phyloP scores from a whole-genome alignment of 2,329 filamentous ascomycete species.

The Arthrobotrys sphaeroides region DNA sequence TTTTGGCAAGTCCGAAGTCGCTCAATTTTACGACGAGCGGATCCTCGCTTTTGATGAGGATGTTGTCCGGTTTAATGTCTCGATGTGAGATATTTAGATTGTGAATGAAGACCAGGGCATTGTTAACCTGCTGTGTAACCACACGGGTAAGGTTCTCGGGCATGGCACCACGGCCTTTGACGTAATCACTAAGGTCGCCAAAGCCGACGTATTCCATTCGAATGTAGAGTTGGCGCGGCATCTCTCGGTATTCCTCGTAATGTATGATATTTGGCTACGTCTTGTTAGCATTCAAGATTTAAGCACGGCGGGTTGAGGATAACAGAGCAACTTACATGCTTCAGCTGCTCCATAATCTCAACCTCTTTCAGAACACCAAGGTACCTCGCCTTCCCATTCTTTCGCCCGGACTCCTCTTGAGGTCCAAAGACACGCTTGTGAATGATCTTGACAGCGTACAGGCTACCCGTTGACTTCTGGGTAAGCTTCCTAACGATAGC shows the following conservation, averaged over 20 bases:
- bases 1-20: slow-evolving; percentile 96
- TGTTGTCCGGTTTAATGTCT: slow-evolving; percentile 99
- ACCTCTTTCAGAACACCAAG: slow-evolving; percentile 85
- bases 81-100: slow-evolving; percentile 89
- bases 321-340: slow-evolving; percentile 73
- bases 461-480: slow-evolving; percentile 80
- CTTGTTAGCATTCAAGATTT: slow-evolving; percentile 40
- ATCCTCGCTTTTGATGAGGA: slow-evolving; percentile 77
- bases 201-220: slow-evolving; percentile 92
- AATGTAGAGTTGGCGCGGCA: slow-evolving; percentile 83
- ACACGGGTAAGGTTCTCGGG: slow-evolving; percentile 74
- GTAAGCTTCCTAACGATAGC: slow-evolving; percentile 92
- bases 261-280: slow-evolving; percentile 83
- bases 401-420: slow-evolving; percentile 41
- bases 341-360: slow-evolving; percentile 87
- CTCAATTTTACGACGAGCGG: slow-evolving; percentile 89
- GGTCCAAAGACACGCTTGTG: slow-evolving; percentile 80
- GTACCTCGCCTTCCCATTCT: slow-evolving; percentile 49
- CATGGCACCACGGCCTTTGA: slow-evolving; percentile 71
- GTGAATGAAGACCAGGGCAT: slow-evolving; percentile 87
- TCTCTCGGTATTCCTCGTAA: slow-evolving; percentile 88
- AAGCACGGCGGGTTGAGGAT: neutral
- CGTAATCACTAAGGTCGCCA: slow-evolving; percentile 81
- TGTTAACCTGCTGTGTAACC: slow-evolving; percentile 79
- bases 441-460: slow-evolving; percentile 92